A percentile compares a stretch with the other conserved stretches of the same genome.
Conservation (phyloP, 1,284 basidiomycete genomes). For the Pisolithus thermaeus region DNA sequence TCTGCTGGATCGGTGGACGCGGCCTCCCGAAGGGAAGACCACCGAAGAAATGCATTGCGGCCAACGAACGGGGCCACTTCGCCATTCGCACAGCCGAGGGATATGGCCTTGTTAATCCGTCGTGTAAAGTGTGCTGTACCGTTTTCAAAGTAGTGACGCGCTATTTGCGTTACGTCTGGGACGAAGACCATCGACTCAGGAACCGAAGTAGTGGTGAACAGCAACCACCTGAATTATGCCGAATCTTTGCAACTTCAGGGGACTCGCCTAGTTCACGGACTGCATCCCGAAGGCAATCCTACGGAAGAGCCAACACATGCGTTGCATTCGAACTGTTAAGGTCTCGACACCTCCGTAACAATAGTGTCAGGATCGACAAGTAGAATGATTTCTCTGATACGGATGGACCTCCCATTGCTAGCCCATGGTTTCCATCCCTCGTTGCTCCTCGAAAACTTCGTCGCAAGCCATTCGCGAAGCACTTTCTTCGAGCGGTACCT, state of each 20-base stretch:
- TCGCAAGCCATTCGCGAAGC: slow-evolving; percentile 58
- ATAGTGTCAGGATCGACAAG: slow-evolving; percentile 76
- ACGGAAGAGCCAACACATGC: background rate
- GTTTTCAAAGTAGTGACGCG: slow-evolving; percentile 78
- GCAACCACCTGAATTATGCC: slow-evolving; percentile 60
- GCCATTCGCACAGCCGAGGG: slow-evolving; percentile 65
- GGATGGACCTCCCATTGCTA: slow-evolving; percentile 46
- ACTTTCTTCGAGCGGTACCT: slow-evolving; percentile 49
- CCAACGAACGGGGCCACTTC: slow-evolving; percentile 80
- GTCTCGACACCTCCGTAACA: slow-evolving; percentile 53
- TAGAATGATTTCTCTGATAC: slow-evolving; percentile 59
- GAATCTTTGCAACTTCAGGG: slow-evolving; percentile 77
- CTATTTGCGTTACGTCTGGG: slow-evolving; percentile 74
- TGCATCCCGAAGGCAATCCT: slow-evolving; percentile 78
- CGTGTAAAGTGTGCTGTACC: slow-evolving; percentile 79
- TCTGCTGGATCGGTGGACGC: slow-evolving; percentile 62
- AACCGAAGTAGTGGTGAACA: slow-evolving; percentile 17
- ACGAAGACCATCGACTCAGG: background rate
- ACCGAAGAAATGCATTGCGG: slow-evolving; percentile 79
- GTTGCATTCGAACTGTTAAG: background rate
- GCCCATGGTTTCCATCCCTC: slow-evolving; percentile 56
- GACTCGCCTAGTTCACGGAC: slow-evolving; percentile 69
- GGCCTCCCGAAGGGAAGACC: slow-evolving; percentile 75
- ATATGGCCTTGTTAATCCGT: slow-evolving; percentile 69
- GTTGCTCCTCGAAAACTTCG: slow-evolving; percentile 52